A percentile compares a stretch with the other conserved stretches of the same genome.
Conservation (phyloP, 768 basidiomycete species). For the Serendipita sp. region DNA sequence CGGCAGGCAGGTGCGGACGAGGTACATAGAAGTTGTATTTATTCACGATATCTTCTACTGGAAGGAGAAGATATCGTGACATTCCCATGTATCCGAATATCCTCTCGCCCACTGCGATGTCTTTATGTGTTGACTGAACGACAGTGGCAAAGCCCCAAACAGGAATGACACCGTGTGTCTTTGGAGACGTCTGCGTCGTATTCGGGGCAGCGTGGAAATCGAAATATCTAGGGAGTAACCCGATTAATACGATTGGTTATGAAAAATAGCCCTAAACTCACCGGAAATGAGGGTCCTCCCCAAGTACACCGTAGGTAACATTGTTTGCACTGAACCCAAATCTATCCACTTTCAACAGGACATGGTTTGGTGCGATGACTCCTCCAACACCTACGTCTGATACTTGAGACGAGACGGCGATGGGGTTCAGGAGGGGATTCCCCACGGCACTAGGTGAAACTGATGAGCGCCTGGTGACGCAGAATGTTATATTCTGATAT, state of each 20-base stretch:
- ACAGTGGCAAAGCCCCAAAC: slow-evolving; percentile 61
- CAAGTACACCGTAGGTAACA: slow-evolving; percentile 45
- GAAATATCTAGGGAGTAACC: slow-evolving; percentile 37
- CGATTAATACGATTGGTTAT: neutral
- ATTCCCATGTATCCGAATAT: slow-evolving; percentile 49
- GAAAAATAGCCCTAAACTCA: slow-evolving; percentile 11
- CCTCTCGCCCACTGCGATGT: slow-evolving; percentile 36
- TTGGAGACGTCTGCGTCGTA: slow-evolving; percentile 22
- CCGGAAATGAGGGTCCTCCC: slow-evolving; percentile 27
- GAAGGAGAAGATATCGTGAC: slow-evolving; percentile 36
- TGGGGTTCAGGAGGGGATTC: slow-evolving; percentile 8
- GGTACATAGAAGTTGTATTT: slow-evolving; percentile 39
- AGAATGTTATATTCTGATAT: slow-evolving; percentile 22
- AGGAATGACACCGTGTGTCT: slow-evolving; percentile 45
- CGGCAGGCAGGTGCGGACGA: slow-evolving; percentile 43
- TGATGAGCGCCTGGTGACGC: slow-evolving; percentile 24
- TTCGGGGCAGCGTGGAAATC: slow-evolving; percentile 43
- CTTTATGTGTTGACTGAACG: slow-evolving; percentile 30
- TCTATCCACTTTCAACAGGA: slow-evolving; percentile 41
- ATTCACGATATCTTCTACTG: slow-evolving; percentile 36
- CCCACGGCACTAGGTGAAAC: slow-evolving; percentile 12
- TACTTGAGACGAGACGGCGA: neutral
- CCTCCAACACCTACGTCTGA: neutral
- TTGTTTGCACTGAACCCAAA: slow-evolving; percentile 64
- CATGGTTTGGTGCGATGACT: slow-evolving; percentile 25